phyloP scores from a whole-genome alignment of 2,329 filamentous ascomycete species.

The Chaetomium sp. region DNA sequence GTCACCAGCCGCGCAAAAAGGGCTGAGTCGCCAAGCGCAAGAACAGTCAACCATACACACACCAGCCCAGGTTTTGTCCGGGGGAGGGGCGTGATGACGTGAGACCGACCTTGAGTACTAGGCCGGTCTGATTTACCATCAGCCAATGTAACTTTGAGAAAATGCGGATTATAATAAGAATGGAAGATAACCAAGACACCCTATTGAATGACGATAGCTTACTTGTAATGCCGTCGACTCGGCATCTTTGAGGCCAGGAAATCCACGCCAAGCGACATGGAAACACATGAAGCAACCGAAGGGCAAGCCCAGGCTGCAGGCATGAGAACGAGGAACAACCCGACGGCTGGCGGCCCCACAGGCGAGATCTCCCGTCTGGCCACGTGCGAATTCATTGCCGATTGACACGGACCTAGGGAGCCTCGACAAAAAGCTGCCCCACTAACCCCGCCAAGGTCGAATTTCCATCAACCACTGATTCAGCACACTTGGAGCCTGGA shows the following conservation, averaged over 20 bases:
- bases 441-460: constrained; percentile 8
- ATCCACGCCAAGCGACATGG: not conserved
- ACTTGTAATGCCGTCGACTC: not conserved
- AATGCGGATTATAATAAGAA: no score
- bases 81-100: constrained; percentile 29
- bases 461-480: not conserved
- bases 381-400: not conserved
- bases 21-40: constrained; percentile 21
- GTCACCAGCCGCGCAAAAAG: constrained; percentile 4
- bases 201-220: no score
- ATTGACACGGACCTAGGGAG: not conserved
- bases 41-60: constrained; percentile 4
- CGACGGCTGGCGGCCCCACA: not conserved
- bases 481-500: no score
- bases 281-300: not conserved
- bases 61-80: constrained; percentile 18
- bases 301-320: no score
- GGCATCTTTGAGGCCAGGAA: not conserved
- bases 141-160: not conserved
- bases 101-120: constrained; percentile 20
- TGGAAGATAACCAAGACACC: no score
- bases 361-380: no score
- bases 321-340: not conserved
- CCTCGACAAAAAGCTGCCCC: constrained; percentile 7
- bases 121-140: not conserved